Evolutionary conservation across 495 filamentous ascomycete genomes (phyloP).

Genomic region (Podospora sp.): DNA sequence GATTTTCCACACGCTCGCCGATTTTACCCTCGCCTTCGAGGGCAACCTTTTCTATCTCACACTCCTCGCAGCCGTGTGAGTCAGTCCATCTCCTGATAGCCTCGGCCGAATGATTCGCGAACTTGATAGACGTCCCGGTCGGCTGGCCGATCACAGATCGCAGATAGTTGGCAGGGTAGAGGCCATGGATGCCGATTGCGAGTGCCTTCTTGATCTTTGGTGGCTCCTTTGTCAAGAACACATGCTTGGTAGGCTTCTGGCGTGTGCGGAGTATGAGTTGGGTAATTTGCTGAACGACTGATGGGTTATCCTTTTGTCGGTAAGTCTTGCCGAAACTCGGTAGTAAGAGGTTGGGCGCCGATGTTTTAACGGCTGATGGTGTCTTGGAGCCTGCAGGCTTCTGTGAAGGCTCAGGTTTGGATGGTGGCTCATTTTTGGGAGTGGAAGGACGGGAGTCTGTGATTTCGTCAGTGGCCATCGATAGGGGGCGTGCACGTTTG

Average conservation of each 20-base stretch:
- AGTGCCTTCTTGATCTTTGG: conserved; percentile 79
- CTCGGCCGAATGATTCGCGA: conserved; percentile 83
- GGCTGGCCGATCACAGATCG: conserved; percentile 89
- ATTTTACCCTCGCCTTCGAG: conserved; percentile 98
- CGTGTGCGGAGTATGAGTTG: conserved; percentile 65
- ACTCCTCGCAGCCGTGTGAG: conserved; percentile 61
- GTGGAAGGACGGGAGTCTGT: conserved; percentile 38
- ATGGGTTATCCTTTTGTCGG: conserved; percentile 63
- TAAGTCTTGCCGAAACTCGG: conserved; percentile 72
- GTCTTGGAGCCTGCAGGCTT: conserved; percentile 34
- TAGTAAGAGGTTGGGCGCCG: conserved; percentile 64
- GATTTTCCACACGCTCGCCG: conserved; percentile 79
- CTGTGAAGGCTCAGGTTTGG: conserved; percentile 32
- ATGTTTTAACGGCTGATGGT: conserved; percentile 38
- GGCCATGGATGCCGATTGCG: conserved; percentile 92
- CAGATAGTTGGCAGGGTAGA: conserved; percentile 83
- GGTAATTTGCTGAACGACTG: conserved; percentile 71
- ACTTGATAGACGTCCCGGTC: conserved; percentile 90
- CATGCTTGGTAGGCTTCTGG: conserved; percentile 65
- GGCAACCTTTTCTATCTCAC: conserved; percentile 85
- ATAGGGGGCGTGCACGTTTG: conserved; percentile 52
- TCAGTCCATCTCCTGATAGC: conserved; percentile 82
- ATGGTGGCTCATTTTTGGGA: conserved; percentile 37
- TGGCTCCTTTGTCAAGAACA: conserved; percentile 68
- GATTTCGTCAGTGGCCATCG: conserved; percentile 50